Evolutionary conservation across 805 yeast species (phyloP).

Genomic region (Starmerella sirachaensis): DNA sequence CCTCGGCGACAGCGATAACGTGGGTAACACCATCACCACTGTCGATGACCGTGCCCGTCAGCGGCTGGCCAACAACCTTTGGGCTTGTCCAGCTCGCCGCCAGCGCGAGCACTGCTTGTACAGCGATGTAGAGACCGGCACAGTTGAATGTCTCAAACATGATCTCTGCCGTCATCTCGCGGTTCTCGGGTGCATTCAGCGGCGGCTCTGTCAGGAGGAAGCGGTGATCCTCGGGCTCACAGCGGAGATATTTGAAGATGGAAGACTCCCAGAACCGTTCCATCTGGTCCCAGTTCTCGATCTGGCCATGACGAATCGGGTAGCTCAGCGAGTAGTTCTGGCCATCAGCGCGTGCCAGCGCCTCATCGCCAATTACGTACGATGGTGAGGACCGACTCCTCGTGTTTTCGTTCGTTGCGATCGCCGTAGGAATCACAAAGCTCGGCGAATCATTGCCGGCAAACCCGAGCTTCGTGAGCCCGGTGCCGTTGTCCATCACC

Average conservation of each 20-base stretch:
- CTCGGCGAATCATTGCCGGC: slow-evolving; percentile 99
- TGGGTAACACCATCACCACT: slow-evolving; percentile 99
- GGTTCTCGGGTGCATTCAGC: slow-evolving; percentile 96
- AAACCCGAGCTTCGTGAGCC: slow-evolving; percentile 91
- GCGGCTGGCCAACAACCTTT: slow-evolving; percentile 84
- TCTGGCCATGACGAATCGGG: slow-evolving; percentile 95
- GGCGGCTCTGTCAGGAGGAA: slow-evolving; percentile 96
- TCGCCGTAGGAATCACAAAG: slow-evolving; percentile 93
- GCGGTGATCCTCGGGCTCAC: slow-evolving; percentile 98
- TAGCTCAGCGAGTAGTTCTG: slow-evolving; percentile 77
- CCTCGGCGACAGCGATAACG: slow-evolving; percentile 98
- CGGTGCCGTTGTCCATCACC: slow-evolving; percentile 70
- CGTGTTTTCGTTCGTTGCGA: slow-evolving; percentile 46
- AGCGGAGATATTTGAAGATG: slow-evolving; percentile 86
- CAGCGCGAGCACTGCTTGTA: slow-evolving; percentile 94
- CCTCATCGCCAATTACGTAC: slow-evolving; percentile 93
- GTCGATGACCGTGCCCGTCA: slow-evolving; percentile 97
- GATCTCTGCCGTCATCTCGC: slow-evolving; percentile 97
- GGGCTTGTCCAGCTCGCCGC: slow-evolving; percentile 99
- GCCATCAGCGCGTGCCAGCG: slow-evolving; percentile 79
- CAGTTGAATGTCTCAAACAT: slow-evolving; percentile 98
- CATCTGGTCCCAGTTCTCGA: slow-evolving; percentile 99
- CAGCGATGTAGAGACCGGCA: slow-evolving; percentile 97
- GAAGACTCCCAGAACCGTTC: slow-evolving; percentile 98
- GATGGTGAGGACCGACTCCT: slow-evolving; percentile 39